Base-by-base conservation (phyloP, 805 yeast species). In the Cyberlindnera saturnus region DNA sequence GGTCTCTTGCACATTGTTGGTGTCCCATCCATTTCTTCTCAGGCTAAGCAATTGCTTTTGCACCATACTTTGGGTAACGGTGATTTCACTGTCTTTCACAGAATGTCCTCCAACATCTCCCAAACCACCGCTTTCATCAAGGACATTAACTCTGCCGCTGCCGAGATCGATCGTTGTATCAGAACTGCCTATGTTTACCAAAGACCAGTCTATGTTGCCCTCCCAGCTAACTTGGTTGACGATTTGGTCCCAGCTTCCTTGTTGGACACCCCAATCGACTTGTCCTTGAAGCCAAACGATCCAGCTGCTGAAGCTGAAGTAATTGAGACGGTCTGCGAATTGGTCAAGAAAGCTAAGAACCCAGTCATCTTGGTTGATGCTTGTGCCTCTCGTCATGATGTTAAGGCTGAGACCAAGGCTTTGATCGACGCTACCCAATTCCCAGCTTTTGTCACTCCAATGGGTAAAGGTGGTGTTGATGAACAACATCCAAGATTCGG, bases 41-140 rank as follows among this genome's bases (percentile, higher is more conserved):
- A 82, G 62, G 77, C 82, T 52, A 74, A 81, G 62, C 83, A 82
- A 55, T 69, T 84, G 64, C 66, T 85, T 59, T 71, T 85, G 63
- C 95, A 85, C 65, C 95, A 85, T 68, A 86, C 93, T 44, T 71
- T 85, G 56, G 95, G 93, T 61, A 82, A 85, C 64, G 87, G 89
- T 59, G 86, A 82, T 64, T 85, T 82, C 70, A 77, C 81, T 43
- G 86, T 81, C 41, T 87, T 85, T 76, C 78, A 76, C 67, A 70
- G 81, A 63, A 87, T 87, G 90, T 82, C 88, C 42, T 73, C 77
- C 52, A 72, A 79, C 65, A 82, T 87, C 60, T 74, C 86, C 51
- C 77, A 73, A 56, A 80, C 87, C 52, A 70, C 84, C 32, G 77
- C 79, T 40, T 73, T 79, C 63, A 67, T 86, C 57, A 75, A 77